phyloP scores from a whole-genome alignment of 208 protist species.

The Trypanosoma lewisi region DNA sequence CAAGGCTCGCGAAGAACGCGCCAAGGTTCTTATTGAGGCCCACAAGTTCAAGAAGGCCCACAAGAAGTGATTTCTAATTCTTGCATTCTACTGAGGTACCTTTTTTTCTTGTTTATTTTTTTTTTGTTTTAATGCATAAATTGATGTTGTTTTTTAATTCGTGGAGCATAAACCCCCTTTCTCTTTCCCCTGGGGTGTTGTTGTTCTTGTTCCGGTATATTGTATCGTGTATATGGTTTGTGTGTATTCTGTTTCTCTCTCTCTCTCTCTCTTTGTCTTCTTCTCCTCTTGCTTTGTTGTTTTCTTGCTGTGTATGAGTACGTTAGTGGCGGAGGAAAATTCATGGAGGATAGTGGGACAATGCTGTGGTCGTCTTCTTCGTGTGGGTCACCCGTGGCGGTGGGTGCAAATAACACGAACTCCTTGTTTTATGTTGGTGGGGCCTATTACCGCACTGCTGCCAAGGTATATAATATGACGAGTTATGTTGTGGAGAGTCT shows the following conservation, averaged over 20 bases:
- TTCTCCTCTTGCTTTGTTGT: constrained; percentile 7
- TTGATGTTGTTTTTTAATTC: constrained; percentile 11
- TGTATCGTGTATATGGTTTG: neutral
- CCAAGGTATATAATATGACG: constrained; percentile 68
- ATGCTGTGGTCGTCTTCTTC: constrained; percentile 10
- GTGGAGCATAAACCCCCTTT: too few relatives aligned
- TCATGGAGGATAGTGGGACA: neutral
- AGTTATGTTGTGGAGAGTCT: constrained; percentile 61
- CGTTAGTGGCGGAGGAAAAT: neutral
- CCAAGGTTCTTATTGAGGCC: constrained; percentile 64
- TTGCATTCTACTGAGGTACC: neutral
- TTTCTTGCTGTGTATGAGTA: constrained; percentile 17
- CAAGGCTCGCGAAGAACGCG: constrained; percentile 40
- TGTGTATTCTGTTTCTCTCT: constrained; percentile 14
- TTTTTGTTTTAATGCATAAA: constrained; percentile 9
- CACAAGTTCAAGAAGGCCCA: constrained; percentile 41
- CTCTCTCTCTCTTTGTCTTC: constrained; percentile 20
- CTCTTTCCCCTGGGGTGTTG: too few relatives aligned
- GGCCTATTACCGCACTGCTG: constrained; percentile 51
- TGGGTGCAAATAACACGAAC: neutral
- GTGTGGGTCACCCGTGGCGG: constrained; percentile 5
- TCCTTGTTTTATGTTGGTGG: constrained; percentile 21
- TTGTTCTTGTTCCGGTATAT: too few relatives aligned
- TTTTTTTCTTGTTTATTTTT: constrained; percentile 13
- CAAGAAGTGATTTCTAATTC: constrained; percentile 7